These are phyloP conservation scores for Raddia distichophylla DNA, from an alignment of 176 grass and related monocot species.

Conservation along the genomic window DNA sequence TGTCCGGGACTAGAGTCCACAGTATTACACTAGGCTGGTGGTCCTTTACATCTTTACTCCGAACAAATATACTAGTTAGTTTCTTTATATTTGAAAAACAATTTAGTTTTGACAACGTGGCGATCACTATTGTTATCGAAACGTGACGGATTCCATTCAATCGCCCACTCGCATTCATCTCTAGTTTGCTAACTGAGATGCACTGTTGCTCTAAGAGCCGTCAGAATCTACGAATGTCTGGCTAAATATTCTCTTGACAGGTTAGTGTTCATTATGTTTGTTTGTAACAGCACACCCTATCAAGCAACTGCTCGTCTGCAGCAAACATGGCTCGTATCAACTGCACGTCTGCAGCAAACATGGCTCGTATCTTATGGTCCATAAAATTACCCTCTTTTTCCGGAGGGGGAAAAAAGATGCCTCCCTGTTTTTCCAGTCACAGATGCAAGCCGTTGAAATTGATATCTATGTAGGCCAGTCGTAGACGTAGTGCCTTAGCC, in stretches of 20 bases:
- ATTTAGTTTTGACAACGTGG: not conserved
- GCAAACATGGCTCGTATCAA: not conserved
- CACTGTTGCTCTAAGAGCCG: conserved; percentile 2
- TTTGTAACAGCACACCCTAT: not conserved
- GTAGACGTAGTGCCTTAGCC: not conserved
- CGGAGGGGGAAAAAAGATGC: not conserved
- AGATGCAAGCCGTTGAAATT: not conserved
- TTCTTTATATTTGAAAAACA: not conserved
- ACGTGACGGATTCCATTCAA: not conserved
- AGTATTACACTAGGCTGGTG: not conserved
- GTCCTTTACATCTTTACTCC: not conserved
- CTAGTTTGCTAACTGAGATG: not conserved
- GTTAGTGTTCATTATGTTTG: not conserved
- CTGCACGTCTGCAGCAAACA: not conserved
- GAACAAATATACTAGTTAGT: not conserved
- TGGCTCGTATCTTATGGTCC: not conserved
- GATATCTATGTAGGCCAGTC: too few relatives aligned
- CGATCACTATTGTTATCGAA: not conserved
- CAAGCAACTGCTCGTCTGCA: not conserved
- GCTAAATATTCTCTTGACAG: not conserved
- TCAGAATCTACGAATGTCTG: conserved; percentile 17
- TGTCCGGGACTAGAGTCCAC: not conserved
- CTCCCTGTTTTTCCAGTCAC: not conserved
- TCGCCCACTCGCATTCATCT: not conserved
- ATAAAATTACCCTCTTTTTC: not conserved